These are phyloP conservation scores for Trichoderma breve DNA, from an alignment of 2,329 filamentous ascomycete species.

Conservation along the genomic window DNA sequence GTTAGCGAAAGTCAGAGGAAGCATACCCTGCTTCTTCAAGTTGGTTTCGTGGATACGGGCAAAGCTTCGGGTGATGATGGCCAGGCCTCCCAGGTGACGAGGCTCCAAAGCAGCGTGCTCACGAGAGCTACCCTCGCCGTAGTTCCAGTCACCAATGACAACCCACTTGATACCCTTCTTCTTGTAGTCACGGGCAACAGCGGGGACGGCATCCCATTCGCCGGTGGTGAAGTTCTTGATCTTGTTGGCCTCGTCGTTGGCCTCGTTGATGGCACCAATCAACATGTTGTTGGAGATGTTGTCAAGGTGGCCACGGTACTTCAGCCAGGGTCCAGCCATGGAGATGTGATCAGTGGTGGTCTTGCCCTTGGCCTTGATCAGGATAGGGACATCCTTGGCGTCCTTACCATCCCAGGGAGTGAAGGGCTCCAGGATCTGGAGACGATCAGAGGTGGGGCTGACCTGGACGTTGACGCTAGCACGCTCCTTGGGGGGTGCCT, in stretches of 20 bases:
- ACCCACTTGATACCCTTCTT: slow-evolving; percentile 94
- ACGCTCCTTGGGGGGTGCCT: slow-evolving; percentile 85
- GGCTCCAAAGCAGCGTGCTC: slow-evolving; percentile 98
- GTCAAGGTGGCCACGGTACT: slow-evolving; percentile 98
- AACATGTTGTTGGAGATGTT: slow-evolving; percentile 99
- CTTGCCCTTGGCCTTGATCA: slow-evolving; percentile 97
- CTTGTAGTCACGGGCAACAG: slow-evolving; percentile 98
- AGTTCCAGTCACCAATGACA: slow-evolving; percentile 99
- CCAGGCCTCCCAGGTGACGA: slow-evolving; percentile 92
- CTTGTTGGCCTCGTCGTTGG: slow-evolving; percentile 97
- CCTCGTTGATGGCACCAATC: slow-evolving; percentile 94
- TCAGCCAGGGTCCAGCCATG: slow-evolving; percentile 95
- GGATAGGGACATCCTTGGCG: slow-evolving; percentile 75
- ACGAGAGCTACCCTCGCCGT: slow-evolving; percentile 95
- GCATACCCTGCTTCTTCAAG: slow-evolving; percentile 99
- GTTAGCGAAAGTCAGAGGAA: slow-evolving; percentile 91
- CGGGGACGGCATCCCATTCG: slow-evolving; percentile 84
- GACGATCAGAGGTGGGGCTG: slow-evolving; percentile 85
- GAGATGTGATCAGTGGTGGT: slow-evolving; percentile 97
- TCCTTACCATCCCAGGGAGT: slow-evolving; percentile 90
- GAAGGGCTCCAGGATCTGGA: slow-evolving; percentile 89
- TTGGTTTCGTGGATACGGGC: slow-evolving; percentile 99
- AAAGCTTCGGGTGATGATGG: slow-evolving; percentile 93
- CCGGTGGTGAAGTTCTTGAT: slow-evolving; percentile 86
- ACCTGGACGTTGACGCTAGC: slow-evolving; percentile 72